phyloP scores from a whole-genome alignment of 176 grass and related monocot genomes.

The Tuctoria greenei region DNA sequence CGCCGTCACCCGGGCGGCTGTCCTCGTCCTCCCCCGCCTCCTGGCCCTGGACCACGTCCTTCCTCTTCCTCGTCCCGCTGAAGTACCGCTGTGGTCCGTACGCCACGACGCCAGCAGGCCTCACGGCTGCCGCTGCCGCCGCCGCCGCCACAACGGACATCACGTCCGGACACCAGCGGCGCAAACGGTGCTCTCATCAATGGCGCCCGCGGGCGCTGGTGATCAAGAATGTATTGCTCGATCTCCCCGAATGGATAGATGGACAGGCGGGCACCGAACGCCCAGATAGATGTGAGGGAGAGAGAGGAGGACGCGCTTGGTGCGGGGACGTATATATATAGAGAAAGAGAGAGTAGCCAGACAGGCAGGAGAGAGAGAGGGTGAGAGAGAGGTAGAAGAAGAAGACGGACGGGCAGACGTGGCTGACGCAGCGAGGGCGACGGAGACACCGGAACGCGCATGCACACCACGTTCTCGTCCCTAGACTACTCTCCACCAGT shows the following conservation, averaged over 20 bases:
- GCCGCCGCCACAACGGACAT: slow-evolving; percentile 45
- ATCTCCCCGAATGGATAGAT: no score
- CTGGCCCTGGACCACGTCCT: slow-evolving; percentile 46
- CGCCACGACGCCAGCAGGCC: neutral
- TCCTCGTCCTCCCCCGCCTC: neutral
- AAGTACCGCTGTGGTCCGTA: slow-evolving; percentile 15
- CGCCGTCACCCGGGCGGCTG: neutral
- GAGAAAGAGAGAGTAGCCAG: no score
- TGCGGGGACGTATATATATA: no score
- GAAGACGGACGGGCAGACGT: no score
- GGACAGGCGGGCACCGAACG: no score
- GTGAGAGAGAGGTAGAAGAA: no score
- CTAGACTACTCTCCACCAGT: no score
- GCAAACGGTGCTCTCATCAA: slow-evolving; percentile 32
- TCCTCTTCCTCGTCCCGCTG: slow-evolving; percentile 52
- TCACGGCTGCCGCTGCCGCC: slow-evolving; percentile 20
- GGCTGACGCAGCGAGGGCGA: no score
- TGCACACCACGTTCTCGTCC: no score
- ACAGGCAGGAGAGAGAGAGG: neutral
- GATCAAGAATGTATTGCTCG: neutral
- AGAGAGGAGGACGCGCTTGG: no score
- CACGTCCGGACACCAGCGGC: slow-evolving; percentile 16
- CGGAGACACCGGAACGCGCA: no score
- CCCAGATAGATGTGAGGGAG: no score
- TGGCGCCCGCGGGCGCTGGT: slow-evolving; percentile 26